Conservation (phyloP, 2,329 filamentous ascomycete species). For the Aspergillus ustus region DNA sequence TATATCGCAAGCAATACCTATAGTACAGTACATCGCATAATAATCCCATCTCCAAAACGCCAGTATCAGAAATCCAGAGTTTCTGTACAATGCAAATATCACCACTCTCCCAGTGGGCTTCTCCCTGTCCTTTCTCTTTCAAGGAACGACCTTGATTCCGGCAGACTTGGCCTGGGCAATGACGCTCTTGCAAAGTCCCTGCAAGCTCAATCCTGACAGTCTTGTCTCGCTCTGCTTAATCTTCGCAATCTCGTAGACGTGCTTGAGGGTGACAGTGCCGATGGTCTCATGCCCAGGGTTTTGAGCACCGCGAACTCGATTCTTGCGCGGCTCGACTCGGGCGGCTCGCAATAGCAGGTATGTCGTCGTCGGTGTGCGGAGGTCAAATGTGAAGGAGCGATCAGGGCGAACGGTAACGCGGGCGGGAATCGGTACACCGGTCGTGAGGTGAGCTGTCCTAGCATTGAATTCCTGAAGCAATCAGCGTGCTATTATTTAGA, state of each 20-base stretch:
- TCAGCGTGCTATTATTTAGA: not conserved
- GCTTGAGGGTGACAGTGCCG: conserved; percentile 89
- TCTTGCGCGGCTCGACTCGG: conserved; percentile 71
- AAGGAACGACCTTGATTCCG: conserved; percentile 73
- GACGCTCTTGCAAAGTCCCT: conserved; percentile 73
- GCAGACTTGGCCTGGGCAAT: conserved; percentile 77
- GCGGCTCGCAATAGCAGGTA: conserved; percentile 86
- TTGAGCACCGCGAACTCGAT: conserved; percentile 73
- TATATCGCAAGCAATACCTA: conserved; percentile 32
- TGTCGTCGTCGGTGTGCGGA: conserved; percentile 93
- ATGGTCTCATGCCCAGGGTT: conserved; percentile 76
- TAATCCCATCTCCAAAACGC: conserved; percentile 31
- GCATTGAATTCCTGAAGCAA: conserved; percentile 88
- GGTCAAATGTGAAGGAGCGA: conserved; percentile 88
- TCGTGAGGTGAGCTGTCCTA: conserved; percentile 79
- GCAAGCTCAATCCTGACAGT: conserved; percentile 70
- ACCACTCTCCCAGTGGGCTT: conserved; percentile 1
- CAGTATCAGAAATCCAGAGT: conserved; percentile 26
- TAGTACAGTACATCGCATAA: conserved; percentile 35
- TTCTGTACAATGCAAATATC: conserved; percentile 18
- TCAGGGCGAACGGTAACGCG: conserved; percentile 91
- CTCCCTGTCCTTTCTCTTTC: conserved; percentile 14
- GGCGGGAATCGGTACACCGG: conserved; percentile 86
- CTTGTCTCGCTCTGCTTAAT: conserved; percentile 85
- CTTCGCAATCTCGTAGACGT: conserved; percentile 96